Percentiles rank a stretch among this genome's conserved stretches.
phyloP scores from a whole-genome alignment of 352 stramenopile genomes.

The Elongisporangium prolatum region DNA sequence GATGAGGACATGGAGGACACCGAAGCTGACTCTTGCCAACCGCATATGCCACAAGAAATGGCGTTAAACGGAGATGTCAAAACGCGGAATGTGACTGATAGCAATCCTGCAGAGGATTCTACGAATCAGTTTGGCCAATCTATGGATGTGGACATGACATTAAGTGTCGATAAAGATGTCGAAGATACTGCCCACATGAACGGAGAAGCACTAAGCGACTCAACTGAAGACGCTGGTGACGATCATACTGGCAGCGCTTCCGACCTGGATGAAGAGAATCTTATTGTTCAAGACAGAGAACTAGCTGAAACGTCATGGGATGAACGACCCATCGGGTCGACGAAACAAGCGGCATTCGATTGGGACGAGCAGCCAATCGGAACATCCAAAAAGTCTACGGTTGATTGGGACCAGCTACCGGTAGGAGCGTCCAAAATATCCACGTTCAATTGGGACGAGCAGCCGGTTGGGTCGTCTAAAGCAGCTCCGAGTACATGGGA shows the following conservation, averaged over 20 bases:
- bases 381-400: not conserved
- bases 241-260: not conserved
- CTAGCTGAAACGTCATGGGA: conserved; percentile 6
- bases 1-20: conserved; percentile 1
- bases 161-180: not conserved
- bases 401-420: not conserved
- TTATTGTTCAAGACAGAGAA: not conserved
- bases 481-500: not conserved
- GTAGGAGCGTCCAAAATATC: not conserved
- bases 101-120: not conserved
- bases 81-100: not conserved
- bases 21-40: not conserved
- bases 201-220: not conserved
- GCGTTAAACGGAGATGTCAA: not conserved
- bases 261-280: not conserved
- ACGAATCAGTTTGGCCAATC: not conserved
- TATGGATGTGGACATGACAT: not conserved
- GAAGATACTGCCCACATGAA: not conserved
- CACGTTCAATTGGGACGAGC: not conserved
- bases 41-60: conserved; percentile 2
- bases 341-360: conserved; percentile 1
- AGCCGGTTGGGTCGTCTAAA: not conserved
- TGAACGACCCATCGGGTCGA: conserved; percentile 7
- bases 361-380: conserved; percentile 4
- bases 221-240: not conserved